Percentiles rank a stretch among this genome's conserved stretches.
These are phyloP conservation scores for Dioszegia crocea DNA, from an alignment of 768 basidiomycete genomes.

Conservation along the genomic window DNA sequence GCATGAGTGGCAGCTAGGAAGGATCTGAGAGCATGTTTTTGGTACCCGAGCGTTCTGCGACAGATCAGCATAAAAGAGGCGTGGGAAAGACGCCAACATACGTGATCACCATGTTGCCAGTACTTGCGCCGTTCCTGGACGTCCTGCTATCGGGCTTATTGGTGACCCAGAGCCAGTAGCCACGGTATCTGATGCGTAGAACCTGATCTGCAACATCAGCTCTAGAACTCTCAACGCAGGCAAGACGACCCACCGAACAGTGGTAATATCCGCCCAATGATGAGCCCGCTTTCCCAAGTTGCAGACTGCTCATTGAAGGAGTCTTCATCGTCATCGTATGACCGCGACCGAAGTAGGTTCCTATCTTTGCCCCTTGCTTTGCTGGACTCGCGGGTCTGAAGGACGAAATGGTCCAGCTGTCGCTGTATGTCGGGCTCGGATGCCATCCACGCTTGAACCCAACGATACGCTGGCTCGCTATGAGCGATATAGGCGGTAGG, in stretches of 20 bases:
- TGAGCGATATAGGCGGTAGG: constrained; percentile 25
- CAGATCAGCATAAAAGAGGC: background rate
- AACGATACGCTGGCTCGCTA: constrained; percentile 23
- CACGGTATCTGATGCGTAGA: constrained; percentile 19
- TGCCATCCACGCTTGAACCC: constrained; percentile 32
- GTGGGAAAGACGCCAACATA: background rate
- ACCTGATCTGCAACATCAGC: constrained; percentile 5
- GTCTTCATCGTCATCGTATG: background rate
- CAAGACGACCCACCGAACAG: constrained; percentile 14
- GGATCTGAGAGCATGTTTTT: constrained; percentile 5
- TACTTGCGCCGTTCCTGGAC: background rate
- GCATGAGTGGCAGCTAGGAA: constrained; percentile 23
- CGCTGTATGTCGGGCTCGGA: constrained; percentile 23
- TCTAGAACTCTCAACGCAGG: background rate
- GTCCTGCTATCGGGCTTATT: background rate
- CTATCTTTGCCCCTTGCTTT: background rate
- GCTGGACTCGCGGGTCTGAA: constrained; percentile 15
- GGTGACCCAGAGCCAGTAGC: constrained; percentile 21
- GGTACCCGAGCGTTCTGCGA: constrained; percentile 6
- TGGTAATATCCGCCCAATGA: constrained; percentile 29
- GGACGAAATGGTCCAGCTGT: constrained; percentile 26
- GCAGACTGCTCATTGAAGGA: constrained; percentile 8
- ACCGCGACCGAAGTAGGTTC: background rate
- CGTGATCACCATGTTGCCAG: background rate
- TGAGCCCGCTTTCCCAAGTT: constrained; percentile 12